Conservation (phyloP, 495 filamentous ascomycete genomes). For the Elaphomyces granulatus region DNA sequence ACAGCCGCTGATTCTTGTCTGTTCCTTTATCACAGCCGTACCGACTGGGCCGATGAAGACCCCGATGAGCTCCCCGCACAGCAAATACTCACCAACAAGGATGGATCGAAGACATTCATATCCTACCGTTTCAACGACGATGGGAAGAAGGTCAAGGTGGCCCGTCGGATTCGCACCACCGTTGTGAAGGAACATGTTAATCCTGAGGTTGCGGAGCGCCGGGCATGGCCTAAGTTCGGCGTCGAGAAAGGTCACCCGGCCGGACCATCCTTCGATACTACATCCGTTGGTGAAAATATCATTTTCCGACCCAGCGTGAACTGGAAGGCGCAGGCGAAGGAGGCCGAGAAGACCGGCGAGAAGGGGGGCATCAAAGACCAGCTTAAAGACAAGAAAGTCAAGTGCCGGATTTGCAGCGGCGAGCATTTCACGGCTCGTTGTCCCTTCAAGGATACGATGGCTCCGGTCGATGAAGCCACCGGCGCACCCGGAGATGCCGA, state of each 20-base stretch:
- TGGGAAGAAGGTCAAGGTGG: conserved; percentile 91
- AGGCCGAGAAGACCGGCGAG: conserved; percentile 64
- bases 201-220: conserved; percentile 87
- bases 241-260: conserved; percentile 55
- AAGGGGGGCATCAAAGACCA: conserved; percentile 67
- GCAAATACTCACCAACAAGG: conserved; percentile 84
- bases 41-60: conserved; percentile 93
- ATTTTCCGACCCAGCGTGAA: conserved; percentile 78
- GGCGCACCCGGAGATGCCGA: conserved; percentile 37
- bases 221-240: conserved; percentile 86
- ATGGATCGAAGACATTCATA: conserved; percentile 90
- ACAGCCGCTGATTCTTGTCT: conserved; percentile 8
- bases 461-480: conserved; percentile 53
- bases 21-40: conserved; percentile 34
- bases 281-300: conserved; percentile 92
- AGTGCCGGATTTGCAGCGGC: conserved; percentile 95
- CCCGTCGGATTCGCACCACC: conserved; percentile 81
- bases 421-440: conserved; percentile 97
- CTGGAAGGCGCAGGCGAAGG: conserved; percentile 79
- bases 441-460: conserved; percentile 77
- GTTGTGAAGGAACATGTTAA: conserved; percentile 84
- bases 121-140: conserved; percentile 85
- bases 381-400: conserved; percentile 98
- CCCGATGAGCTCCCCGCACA: conserved; percentile 64
- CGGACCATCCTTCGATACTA: conserved; percentile 69